Evolutionary conservation across 2,329 filamentous ascomycete genomes (phyloP).

Genomic region (Epichloe brachyelytri): DNA sequence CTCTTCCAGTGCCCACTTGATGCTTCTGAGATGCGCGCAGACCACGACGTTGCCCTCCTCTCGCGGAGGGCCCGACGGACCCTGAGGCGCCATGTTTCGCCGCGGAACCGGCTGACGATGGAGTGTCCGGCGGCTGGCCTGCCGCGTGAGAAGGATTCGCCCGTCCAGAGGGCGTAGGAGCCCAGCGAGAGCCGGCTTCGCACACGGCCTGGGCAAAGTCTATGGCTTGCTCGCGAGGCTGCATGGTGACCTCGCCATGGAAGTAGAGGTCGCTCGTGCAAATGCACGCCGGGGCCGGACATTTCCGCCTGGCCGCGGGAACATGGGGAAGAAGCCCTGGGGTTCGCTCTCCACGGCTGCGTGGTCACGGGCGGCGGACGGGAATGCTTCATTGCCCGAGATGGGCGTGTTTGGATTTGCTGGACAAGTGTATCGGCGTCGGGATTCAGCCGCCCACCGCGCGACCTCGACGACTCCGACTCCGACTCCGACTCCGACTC

Average conservation of each 20-base stretch:
- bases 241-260: not conserved
- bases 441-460: not conserved
- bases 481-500: no score
- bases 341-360: no score
- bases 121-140: not conserved
- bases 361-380: no score
- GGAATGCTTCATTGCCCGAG: no score
- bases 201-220: not conserved
- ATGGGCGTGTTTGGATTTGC: no score
- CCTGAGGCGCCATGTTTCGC: not conserved
- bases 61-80: not conserved
- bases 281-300: no score
- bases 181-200: not conserved
- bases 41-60: no score
- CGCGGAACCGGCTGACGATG: not conserved
- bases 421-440: not conserved
- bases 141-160: no score
- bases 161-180: not conserved
- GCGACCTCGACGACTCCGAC: no score
- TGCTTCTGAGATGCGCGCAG: not conserved
- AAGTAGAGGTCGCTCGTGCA: not conserved
- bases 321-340: no score
- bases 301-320: no score
- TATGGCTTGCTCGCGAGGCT: not conserved
- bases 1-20: not conserved